Evolutionary conservation across 306 rosid genomes (phyloP), one percentile per base, ranked within the genome.

Genomic region (Pterocarpus macrocarpus): DNA sequence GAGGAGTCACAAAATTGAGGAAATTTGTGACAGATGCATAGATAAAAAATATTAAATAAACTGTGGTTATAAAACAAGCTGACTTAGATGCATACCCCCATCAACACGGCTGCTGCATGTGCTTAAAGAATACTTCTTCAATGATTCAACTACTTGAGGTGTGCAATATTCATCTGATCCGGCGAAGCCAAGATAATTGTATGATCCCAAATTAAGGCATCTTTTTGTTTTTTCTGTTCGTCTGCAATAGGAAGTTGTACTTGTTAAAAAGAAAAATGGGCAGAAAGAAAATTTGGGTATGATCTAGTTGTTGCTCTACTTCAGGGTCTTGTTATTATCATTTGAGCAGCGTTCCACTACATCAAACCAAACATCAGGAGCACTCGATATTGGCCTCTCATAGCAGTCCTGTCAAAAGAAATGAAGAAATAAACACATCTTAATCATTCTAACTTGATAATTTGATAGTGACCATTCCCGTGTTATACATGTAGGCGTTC

Each of bases 281-380:
- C 35, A 13, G 16, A 12, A 66, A 55, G 66, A 64, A 34, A 64
- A 28, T 49, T 15, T 13, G 8, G 10, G 53, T 13, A 80, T 13
- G 32, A 36, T 22, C 28, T 0, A 22, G 28, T 22, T 22, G 28
- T 22, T 22, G 35, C 28, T 80, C 44, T 81, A 85, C 99, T 88
- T 91, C 14, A 95, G 85, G 7, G 98, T 95, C 91, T 93, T 93
- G 88, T 95, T 95, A 81, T 77, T 87, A 85, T 95, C 99, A 77
- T 93, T 90, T 22, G 99, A 95, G 89, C 58, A 78, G 79, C 99
- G 99, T 69, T 95, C 99, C 0, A 95, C 98, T 64, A 95, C 97
- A 86, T 95, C 98, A 86, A 95, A 87, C 99, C 99, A 95, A 71
- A 98, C 91, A 81, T 95, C 97, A 36, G 97, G 99, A 79, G 97